Percentiles rank a stretch among this genome's conserved stretches.
phyloP scores from a whole-genome alignment of 83 land plant genomes.

The Picea mariana region DNA sequence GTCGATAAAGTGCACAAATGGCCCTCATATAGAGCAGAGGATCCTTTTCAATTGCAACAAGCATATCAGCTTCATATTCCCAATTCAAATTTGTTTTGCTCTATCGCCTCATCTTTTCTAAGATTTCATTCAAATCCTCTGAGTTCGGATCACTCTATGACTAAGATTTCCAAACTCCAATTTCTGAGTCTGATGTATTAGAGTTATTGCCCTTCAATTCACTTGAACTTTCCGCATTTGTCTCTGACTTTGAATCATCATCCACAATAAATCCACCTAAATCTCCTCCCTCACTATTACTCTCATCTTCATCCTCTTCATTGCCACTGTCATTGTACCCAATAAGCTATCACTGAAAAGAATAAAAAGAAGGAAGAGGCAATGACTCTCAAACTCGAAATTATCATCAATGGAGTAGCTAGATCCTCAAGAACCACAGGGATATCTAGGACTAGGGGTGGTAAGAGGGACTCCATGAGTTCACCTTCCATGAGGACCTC shows the following conservation, averaged over 20 bases:
- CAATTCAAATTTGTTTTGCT: slow-evolving; percentile 21
- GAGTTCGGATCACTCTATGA: not conserved
- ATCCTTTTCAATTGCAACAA: slow-evolving; percentile 37
- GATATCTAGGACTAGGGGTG: no score
- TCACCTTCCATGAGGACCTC: no score
- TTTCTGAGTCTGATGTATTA: slow-evolving; percentile 7
- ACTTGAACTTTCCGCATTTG: not conserved
- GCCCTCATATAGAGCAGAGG: slow-evolving; percentile 48
- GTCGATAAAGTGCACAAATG: slow-evolving; percentile 58
- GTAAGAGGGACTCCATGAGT: no score
- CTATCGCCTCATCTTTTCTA: slow-evolving; percentile 10
- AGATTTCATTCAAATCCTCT: not conserved
- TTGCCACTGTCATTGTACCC: slow-evolving; percentile 30
- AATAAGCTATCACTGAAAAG: no score
- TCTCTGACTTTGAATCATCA: slow-evolving; percentile 8
- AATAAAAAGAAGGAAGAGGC: no score
- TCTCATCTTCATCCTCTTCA: slow-evolving; percentile 23
- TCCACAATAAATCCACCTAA: slow-evolving; percentile 43
- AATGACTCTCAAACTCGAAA: no score
- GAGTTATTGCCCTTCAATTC: slow-evolving; percentile 17
- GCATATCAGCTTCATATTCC: slow-evolving; percentile 59
- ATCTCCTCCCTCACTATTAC: slow-evolving; percentile 26
- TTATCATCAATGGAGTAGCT: no score
- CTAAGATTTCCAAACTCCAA: slow-evolving; percentile 1
- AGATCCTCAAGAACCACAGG: no score